Conservation (phyloP, 257 asterid species). For the Dorcoceras hygrometricum region DNA sequence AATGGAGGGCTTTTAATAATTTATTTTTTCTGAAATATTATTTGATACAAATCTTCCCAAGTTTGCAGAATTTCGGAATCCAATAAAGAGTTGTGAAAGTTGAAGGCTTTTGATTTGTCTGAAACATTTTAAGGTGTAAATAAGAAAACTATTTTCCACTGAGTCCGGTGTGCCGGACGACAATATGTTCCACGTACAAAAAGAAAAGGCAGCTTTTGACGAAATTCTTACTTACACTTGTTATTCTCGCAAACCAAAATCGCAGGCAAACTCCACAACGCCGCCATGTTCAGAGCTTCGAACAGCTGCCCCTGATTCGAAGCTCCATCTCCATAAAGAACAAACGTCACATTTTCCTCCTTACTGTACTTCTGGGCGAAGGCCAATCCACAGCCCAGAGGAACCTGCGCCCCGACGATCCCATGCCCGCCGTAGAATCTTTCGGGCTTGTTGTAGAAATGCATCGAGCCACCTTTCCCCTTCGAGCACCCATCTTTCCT, state of each 20-base stretch:
- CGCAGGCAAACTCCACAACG: slow-evolving; percentile 94
- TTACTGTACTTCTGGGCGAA: slow-evolving; percentile 88
- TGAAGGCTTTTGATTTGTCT: too few species aligned
- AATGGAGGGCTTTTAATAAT: neutral
- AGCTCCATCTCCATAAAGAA: slow-evolving; percentile 94
- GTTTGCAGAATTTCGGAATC: too few species aligned
- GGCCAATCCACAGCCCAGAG: slow-evolving; percentile 85
- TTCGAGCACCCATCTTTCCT: slow-evolving; percentile 77
- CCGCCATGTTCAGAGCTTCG: slow-evolving; percentile 97
- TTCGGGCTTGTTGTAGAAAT: slow-evolving; percentile 74
- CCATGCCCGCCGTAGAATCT: slow-evolving; percentile 99
- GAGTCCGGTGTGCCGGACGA: too few species aligned
- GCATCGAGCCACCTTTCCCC: slow-evolving; percentile 99
- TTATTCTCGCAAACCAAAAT: slow-evolving; percentile 96
- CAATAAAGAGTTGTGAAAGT: too few species aligned
- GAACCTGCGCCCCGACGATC: slow-evolving; percentile 94
- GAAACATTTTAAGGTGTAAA: too few species aligned
- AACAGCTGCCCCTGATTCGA: slow-evolving; percentile 97
- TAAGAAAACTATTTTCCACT: too few species aligned
- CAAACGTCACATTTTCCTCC: slow-evolving; percentile 72
- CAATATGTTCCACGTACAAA: too few species aligned
- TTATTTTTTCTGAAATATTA: too few species aligned
- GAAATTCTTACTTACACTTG: slow-evolving; percentile 70
- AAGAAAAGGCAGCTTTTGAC: too few species aligned
- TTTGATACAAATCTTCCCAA: too few species aligned